Evolutionary conservation across 148 eudicot species (phyloP), one percentile per base, ranked within the genome.

Genomic region (Rhododendron mucronatum): DNA sequence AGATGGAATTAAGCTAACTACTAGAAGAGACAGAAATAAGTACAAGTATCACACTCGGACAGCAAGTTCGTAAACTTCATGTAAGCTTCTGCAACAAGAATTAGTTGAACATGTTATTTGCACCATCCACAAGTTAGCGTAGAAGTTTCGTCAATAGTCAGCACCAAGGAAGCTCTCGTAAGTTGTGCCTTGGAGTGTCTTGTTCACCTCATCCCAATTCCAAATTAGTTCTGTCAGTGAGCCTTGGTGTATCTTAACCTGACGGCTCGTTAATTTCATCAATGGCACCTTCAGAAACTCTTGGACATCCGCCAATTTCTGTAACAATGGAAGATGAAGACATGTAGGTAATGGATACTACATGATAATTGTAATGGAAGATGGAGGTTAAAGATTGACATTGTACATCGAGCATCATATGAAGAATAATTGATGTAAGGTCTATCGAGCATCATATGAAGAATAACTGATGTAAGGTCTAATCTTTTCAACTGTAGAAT

Each of bases 241-340:
- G 21, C 99, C 98, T 88, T 89, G 91, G 88, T 97, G 99, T 89
- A 97, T 97, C 92, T 97, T 97, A 23, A 97, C 98, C 82, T 97
- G 98, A 13, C 91, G 91, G 88, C 98, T 97, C 3, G 84, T 91
- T 85, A 97, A 86, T 48, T 89, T 86, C 91, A 88, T 93, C 44
- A 23, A 83, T 7, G 98, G 95, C 57, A 97, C 78, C 37, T 91
- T 88, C 50, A 97, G 89, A 87, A 97, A 97, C 87, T 93, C 90
- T 89, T 90, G 96, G 57, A 94, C 91, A n/a, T 97, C 95, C 45
- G 73, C 77, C 81, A 95, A 86, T 91, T 89, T 95, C 99, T 97
- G 96, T 89, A 90, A 44, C 47, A 50, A 53, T 10, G 33, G 71
- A 44, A 7, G 20, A 77, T 14, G 14, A 47, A 18, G 26, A 41